Conservation (phyloP, 2,329 filamentous ascomycete species). For the Geosmithia putterillii region DNA sequence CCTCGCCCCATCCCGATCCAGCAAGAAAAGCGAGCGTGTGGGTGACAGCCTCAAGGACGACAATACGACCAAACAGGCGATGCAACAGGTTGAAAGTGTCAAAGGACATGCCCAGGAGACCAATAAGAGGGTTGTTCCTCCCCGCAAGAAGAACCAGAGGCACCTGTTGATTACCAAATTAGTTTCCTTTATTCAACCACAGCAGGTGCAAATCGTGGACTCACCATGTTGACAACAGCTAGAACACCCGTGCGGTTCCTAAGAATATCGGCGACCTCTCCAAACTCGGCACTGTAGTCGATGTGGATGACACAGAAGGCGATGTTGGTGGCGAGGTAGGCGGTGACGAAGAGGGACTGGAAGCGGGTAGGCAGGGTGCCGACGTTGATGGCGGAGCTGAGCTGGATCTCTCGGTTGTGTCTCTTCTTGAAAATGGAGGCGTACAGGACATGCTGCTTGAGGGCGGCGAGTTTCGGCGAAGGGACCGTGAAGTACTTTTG, state of each 20-base stretch:
- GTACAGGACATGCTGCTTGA: slow-evolving; percentile 66
- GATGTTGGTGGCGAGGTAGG: slow-evolving; percentile 46
- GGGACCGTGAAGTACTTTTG: slow-evolving; percentile 67
- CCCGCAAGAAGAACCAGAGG: slow-evolving; percentile 64
- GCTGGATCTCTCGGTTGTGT: slow-evolving; percentile 51
- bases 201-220: too few relatives aligned
- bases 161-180: slow-evolving; percentile 18
- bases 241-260: slow-evolving; percentile 61
- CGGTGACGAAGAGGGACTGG: slow-evolving; percentile 39
- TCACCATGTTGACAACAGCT: slow-evolving; percentile 62
- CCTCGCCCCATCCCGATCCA: slow-evolving; percentile 34
- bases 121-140: slow-evolving; percentile 68
- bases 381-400: slow-evolving; percentile 43
- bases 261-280: slow-evolving; percentile 33
- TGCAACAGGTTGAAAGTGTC: slow-evolving; percentile 76
- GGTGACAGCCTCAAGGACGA: slow-evolving; percentile 53
- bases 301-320: slow-evolving; percentile 58
- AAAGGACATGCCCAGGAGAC: slow-evolving; percentile 60
- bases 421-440: slow-evolving; percentile 49
- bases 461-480: slow-evolving; percentile 36
- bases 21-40: slow-evolving; percentile 52
- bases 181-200: slow-evolving; percentile 3
- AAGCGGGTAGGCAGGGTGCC: slow-evolving; percentile 51
- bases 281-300: slow-evolving; percentile 37
- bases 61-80: slow-evolving; percentile 69